Evolutionary conservation across 768 basidiomycete genomes (phyloP).

Genomic region (Boletus speciosus): DNA sequence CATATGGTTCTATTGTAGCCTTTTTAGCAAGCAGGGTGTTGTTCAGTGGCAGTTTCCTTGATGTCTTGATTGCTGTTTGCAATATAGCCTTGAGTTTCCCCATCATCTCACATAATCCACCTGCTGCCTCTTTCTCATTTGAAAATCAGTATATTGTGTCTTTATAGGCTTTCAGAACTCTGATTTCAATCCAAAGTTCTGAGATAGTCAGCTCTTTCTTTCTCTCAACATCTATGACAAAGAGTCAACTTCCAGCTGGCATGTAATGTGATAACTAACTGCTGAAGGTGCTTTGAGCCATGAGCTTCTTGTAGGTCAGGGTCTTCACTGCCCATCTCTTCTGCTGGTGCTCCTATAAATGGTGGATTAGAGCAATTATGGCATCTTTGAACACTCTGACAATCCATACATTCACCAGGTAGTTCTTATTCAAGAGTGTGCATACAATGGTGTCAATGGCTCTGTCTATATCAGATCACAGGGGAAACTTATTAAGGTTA

Average conservation of each 20-base stretch:
- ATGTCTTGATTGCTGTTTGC: background rate
- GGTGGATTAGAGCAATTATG: background rate
- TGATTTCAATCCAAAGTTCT: background rate
- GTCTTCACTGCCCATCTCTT: constrained; percentile 1
- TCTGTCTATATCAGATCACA: background rate
- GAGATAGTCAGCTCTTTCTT: background rate
- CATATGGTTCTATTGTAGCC: background rate
- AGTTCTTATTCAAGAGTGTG: constrained; percentile 4
- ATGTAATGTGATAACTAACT: background rate
- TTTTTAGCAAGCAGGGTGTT: background rate
- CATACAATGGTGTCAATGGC: constrained; percentile 3
- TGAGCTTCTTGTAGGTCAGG: background rate
- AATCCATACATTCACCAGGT: background rate
- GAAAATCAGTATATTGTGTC: constrained; percentile 6
- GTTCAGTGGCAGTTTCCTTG: background rate
- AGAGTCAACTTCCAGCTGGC: too few relatives aligned
- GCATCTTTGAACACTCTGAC: constrained; percentile 8
- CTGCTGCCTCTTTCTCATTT: constrained; percentile 1
- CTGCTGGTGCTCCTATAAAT: constrained; percentile 5
- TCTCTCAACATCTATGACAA: background rate
- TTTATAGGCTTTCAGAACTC: background rate
- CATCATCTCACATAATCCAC: constrained; percentile 5
- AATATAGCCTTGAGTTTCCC: background rate
- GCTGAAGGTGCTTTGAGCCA: background rate
- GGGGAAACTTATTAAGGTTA: constrained; percentile 1